A percentile compares a stretch with the other conserved stretches of the same genome.
phyloP scores from a whole-genome alignment of 2,329 filamentous ascomycete genomes.

The Emericellopsis cladophorae region DNA sequence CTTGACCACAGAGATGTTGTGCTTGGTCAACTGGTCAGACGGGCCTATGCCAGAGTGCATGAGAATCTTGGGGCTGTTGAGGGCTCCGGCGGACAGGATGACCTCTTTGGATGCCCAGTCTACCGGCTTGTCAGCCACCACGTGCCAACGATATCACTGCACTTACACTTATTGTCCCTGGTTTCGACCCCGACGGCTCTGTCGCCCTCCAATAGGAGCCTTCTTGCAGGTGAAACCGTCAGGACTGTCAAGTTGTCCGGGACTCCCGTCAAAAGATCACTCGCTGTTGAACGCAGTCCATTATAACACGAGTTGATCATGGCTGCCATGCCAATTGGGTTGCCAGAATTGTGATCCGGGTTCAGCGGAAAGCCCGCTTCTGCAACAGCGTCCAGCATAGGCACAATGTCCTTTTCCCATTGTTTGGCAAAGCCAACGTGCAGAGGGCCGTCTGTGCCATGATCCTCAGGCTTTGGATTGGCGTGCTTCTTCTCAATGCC shows the following conservation, averaged over 20 bases:
- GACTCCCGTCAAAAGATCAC: slow-evolving; percentile 28
- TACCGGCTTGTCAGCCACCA: slow-evolving; percentile 1
- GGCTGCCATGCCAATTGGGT: slow-evolving; percentile 42
- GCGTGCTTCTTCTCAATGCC: slow-evolving; percentile 31
- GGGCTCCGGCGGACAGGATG: slow-evolving; percentile 65
- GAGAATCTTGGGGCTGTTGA: slow-evolving; percentile 64
- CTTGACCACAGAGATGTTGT: slow-evolving; percentile 39
- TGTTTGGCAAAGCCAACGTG: slow-evolving; percentile 32
- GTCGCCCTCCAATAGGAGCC: slow-evolving; percentile 56
- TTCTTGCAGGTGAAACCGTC: slow-evolving; percentile 79
- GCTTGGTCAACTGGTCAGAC: slow-evolving; percentile 34
- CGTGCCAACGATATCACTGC: slow-evolving; percentile 15
- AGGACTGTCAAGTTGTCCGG: slow-evolving; percentile 65
- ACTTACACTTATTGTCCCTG: slow-evolving; percentile 39
- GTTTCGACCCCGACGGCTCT: slow-evolving; percentile 64
- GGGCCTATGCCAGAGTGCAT: slow-evolving; percentile 45
- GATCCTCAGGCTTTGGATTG: slow-evolving; percentile 26
- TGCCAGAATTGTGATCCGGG: slow-evolving; percentile 42
- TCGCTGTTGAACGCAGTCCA: slow-evolving; percentile 35
- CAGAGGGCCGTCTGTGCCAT: slow-evolving; percentile 35
- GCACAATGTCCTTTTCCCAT: slow-evolving; percentile 34
- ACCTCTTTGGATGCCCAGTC: slow-evolving; percentile 56
- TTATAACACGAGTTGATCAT: slow-evolving; percentile 34
- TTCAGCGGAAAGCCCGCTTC: slow-evolving; percentile 35
- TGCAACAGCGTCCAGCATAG: slow-evolving; percentile 32